Base-by-base conservation (phyloP, 225 moss, liverwort and hornwort species). In the Lunularia cruciata region DNA sequence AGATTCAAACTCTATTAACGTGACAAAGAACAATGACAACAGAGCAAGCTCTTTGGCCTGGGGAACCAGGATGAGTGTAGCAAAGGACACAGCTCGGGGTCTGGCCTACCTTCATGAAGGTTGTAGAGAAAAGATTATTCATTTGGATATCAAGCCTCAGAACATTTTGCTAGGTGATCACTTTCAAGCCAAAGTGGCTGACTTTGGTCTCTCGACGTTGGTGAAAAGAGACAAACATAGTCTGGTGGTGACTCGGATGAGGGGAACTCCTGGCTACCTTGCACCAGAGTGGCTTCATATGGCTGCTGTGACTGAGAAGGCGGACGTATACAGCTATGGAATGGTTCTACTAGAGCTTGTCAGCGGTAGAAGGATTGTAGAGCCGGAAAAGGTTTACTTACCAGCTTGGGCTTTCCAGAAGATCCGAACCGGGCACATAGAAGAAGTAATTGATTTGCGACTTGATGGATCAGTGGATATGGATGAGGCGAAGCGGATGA, bases 291-390 rank as follows among this genome's bases (percentile, higher is more conserved):
- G 88, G 88, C 84, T 88, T 62, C 69, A 86, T 37, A 74, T 77
- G 70, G 81, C 86, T 15, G 88, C 86, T 4, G 88, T 88, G 6
- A 86, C 88, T 0, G 77, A 86, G 70, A 88, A 88, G 73, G 84
- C 86, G 47, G 88, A 88, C 45, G 84, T 88, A 12, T 88, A 88
- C 72, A 86, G 86, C 81, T 88, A 77, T 33, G 88, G 88, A 73
- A 88, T 88, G 86, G 86, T 88, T 72, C 73, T 88, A 0, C 81
- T 88, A 39, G 88, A 88, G 69, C 77, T 86, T 52, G 77, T 88
- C 0, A 86, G 83, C n/a, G 88, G 88, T 2, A 76, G 84, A 38
- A 74, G 66, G 60, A 81, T 81, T 57, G 38, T 61, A 22, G 61
- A 42, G 40, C 61, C 38, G 3, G 61, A 61, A 4, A 61, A 61